Percentiles rank a stretch among this genome's conserved stretches.
Conservation (phyloP, 2,329 filamentous ascomycete genomes). For the Thyridium curvatum region DNA sequence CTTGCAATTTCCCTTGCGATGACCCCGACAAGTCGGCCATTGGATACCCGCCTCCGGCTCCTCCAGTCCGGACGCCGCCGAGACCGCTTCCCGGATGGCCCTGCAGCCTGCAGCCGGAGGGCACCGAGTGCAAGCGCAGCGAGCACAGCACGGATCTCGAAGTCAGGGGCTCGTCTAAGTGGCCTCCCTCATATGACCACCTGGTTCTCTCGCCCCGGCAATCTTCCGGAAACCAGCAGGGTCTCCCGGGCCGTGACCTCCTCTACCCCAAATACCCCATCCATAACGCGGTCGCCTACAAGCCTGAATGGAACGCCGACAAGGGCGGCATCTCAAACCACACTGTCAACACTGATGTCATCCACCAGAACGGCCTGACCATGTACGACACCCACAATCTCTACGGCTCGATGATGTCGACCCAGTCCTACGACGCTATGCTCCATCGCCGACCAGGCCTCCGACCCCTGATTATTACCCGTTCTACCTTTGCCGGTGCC, state of each 20-base stretch:
- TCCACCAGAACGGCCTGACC: slow-evolving; percentile 59
- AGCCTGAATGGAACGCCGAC: slow-evolving; percentile 30
- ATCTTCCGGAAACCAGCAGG: slow-evolving; percentile 35
- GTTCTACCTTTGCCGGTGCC: slow-evolving; percentile 69
- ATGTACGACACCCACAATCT: slow-evolving; percentile 76
- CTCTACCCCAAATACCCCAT: slow-evolving; percentile 61
- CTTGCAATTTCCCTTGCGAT: slow-evolving; percentile 48
- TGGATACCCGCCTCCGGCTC: slow-evolving; percentile 53
- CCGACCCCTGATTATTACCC: slow-evolving; percentile 67
- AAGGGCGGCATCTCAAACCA: slow-evolving; percentile 45
- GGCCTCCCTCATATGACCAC: slow-evolving; percentile 5
- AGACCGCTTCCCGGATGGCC: slow-evolving; percentile 64
- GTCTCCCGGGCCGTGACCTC: slow-evolving; percentile 57
- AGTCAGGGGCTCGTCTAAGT: slow-evolving; percentile 5
- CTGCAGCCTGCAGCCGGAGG: slow-evolving; percentile 56
- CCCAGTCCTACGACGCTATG: slow-evolving; percentile 60
- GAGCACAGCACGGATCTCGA: slow-evolving; percentile 12
- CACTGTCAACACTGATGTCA: slow-evolving; percentile 61
- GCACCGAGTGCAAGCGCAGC: slow-evolving; percentile 24
- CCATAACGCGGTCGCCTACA: slow-evolving; percentile 50
- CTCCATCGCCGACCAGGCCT: slow-evolving; percentile 52
- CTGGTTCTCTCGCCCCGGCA: slow-evolving; percentile 11
- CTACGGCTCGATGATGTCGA: slow-evolving; percentile 72
- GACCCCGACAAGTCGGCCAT: slow-evolving; percentile 31
- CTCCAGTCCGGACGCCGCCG: slow-evolving; percentile 56